Evolutionary conservation across 441 rosid species (phyloP), one percentile per base, ranked within the genome.

Genomic region (Arabidopsis lyrata): DNA sequence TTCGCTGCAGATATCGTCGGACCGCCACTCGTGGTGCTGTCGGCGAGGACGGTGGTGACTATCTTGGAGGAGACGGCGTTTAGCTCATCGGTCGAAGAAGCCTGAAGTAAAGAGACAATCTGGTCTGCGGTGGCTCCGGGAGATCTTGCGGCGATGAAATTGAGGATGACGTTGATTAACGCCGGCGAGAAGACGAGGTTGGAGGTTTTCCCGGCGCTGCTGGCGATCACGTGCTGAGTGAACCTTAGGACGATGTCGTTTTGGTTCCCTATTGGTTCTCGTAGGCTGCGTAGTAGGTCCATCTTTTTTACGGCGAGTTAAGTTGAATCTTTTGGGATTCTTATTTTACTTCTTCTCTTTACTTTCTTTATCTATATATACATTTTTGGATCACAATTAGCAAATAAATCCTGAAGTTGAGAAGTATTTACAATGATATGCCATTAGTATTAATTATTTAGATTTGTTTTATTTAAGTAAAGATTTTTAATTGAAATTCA

Each of bases 151-250:
- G 93, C 86, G 68, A 90, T 75, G 59, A 86, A 68, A 79, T 90
- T 77, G 29, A 92, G 88, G 39, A 89, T 72, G 39, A 85, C 86
- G 62, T 82, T 85, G 78, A 88, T 77, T 54, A 90, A 87, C 56
- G 86, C 83, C 38, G 97, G 98, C 29, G 93, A 87, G 78, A 86
- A 84, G 59, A 89, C 89, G 2, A 81, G 71, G 86, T 89, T 86
- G 15, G 81, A 76, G 56, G 50, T 74, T 68, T 81, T 79, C 0
- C 63, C 55, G 70, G 83, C 81, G 52, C 79, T 80, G 11, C 76
- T 66, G n/a, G 64, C 75, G 58, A 84, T 67, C 6, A 89, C 68
- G 35, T 76, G 78, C 82, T 71, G 76, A 14, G 87, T 38, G 5
- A 91, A 68, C 9, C 65, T 42, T 57, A 89, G 68, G 39, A 87